Percentiles rank a stretch among this genome's conserved stretches.
phyloP scores from a whole-genome alignment of 2,329 filamentous ascomycete species.

The Sporothrix brunneoviolacea region DNA sequence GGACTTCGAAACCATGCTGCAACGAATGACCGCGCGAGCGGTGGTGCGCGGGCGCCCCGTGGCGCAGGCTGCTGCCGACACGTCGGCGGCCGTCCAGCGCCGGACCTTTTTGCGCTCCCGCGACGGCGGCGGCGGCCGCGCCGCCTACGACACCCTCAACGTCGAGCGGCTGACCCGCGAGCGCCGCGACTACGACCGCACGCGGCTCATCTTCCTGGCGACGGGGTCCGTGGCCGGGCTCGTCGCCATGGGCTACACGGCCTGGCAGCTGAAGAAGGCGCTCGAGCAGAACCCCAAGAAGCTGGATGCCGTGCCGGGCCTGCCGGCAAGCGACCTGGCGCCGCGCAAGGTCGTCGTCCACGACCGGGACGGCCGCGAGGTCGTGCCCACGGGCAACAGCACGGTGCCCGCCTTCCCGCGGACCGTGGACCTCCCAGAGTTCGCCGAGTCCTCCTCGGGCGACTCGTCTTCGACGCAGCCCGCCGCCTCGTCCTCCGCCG shows the following conservation, averaged over 20 bases:
- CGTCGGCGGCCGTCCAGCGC: conserved; percentile 16
- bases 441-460: too few relatives aligned
- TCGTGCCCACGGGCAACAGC: conserved; percentile 74
- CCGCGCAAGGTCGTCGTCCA: conserved; percentile 55
- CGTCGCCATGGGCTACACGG: conserved; percentile 45
- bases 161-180: conserved; percentile 40
- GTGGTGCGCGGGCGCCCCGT: conserved; percentile 17
- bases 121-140: conserved; percentile 18
- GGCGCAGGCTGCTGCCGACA: not conserved
- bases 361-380: conserved; percentile 62
- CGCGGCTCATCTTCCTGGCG: conserved; percentile 45
- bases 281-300: conserved; percentile 25
- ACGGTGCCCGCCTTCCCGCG: conserved; percentile 75
- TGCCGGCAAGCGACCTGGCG: conserved; percentile 40
- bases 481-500: too few relatives aligned
- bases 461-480: conserved; percentile 9
- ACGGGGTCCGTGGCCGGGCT: conserved; percentile 44
- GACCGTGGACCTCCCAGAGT: conserved; percentile 60
- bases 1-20: conserved; percentile 1
- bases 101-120: conserved; percentile 31
- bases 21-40: not conserved
- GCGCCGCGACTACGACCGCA: conserved; percentile 43
- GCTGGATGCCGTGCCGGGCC: conserved; percentile 37
- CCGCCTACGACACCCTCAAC: conserved; percentile 43
- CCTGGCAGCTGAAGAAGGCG: conserved; percentile 43